Conservation (phyloP, 2,329 filamentous ascomycete genomes). For the Gyromitra esculenta region DNA sequence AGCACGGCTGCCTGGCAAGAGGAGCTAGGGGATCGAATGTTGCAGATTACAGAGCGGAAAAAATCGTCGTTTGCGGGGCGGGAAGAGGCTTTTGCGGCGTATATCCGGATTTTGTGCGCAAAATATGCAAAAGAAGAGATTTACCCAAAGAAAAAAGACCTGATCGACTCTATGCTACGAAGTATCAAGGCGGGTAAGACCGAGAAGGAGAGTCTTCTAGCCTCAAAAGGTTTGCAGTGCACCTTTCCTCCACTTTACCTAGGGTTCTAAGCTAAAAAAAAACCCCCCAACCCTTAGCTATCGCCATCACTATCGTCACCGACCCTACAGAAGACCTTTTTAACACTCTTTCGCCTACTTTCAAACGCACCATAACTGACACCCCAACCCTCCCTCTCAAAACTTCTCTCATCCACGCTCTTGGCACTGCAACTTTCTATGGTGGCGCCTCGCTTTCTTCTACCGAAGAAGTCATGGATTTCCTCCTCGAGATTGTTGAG, state of each 20-base stretch:
- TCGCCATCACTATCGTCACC: conserved; percentile 76
- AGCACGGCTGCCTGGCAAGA: conserved; percentile 69
- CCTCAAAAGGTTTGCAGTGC: conserved; percentile 68
- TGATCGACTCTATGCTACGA: conserved; percentile 73
- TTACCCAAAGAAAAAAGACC: conserved; percentile 68
- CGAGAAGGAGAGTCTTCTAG: conserved; percentile 74
- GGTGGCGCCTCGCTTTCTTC: conserved; percentile 76
- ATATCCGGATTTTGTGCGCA: conserved; percentile 72
- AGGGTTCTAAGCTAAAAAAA: not conserved
- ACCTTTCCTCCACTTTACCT: not conserved
- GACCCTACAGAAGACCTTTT: conserved; percentile 73
- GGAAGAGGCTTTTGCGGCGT: conserved; percentile 71
- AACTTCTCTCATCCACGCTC: conserved; percentile 75
- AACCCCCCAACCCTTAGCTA: conserved; percentile 62
- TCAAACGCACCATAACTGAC: conserved; percentile 74
- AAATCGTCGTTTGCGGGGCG: conserved; percentile 77
- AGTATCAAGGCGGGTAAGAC: conserved; percentile 76
- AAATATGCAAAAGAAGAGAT: conserved; percentile 74
- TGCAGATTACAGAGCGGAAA: conserved; percentile 79
- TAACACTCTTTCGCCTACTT: conserved; percentile 67
- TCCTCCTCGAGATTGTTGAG: conserved; percentile 78
- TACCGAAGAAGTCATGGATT: conserved; percentile 76
- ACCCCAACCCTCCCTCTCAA: conserved; percentile 73
- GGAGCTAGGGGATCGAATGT: conserved; percentile 72
- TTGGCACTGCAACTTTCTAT: conserved; percentile 77